Base-by-base conservation (phyloP, 805 yeast species). In the Wickerhamiella sergipiensis region DNA sequence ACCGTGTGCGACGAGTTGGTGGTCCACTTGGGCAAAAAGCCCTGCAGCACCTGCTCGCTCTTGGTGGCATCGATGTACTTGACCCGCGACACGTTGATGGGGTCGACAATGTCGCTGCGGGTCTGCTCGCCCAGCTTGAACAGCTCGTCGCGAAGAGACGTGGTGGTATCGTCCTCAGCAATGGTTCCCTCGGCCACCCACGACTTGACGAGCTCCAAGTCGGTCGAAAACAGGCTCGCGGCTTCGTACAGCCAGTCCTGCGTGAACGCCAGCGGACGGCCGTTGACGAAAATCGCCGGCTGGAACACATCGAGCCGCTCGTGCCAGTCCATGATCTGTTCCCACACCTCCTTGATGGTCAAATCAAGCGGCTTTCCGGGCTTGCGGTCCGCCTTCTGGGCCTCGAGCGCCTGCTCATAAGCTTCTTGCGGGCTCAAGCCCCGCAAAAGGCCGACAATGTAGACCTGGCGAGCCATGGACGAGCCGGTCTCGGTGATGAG, bases 221-320 rank as follows among this genome's bases (percentile, higher is more conserved):
- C 97, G 67, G 70, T 22, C 69, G 66, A 17, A 80, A 61, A 57
- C 18, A 55, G 46, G 9, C 38, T 31, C 45, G 58, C 52, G 6
- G 58, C 59, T n/a, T 46, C 45, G 29, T 55, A 57, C 10, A 57
- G 52, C 69, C 68, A 64, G n/a, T 33, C 38, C 19, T 49, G 49
- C n/a, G 40, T 49, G 10, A 40, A 4, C 2, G 55, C 48, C 3
- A 56, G 26, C 1, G 53, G 42, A 5, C 53, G 54, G 44, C 97
- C 97, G 64, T 90, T 84, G 26, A 79, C 77, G 47, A 87, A 72
- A 3, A 86, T 67, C 0, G 75, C 64, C 0, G 90, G 80, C 1
- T 63, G 61, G 0, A 59, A 58, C 36, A 79, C 68, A 0, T 64
- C 67, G 45, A 69, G 58, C 5, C 62, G 57, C n/a, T 54, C 49